These are phyloP conservation scores for Pseudogymnoascus sp. DNA, from an alignment of 2,329 filamentous ascomycete genomes.

Conservation along the genomic window DNA sequence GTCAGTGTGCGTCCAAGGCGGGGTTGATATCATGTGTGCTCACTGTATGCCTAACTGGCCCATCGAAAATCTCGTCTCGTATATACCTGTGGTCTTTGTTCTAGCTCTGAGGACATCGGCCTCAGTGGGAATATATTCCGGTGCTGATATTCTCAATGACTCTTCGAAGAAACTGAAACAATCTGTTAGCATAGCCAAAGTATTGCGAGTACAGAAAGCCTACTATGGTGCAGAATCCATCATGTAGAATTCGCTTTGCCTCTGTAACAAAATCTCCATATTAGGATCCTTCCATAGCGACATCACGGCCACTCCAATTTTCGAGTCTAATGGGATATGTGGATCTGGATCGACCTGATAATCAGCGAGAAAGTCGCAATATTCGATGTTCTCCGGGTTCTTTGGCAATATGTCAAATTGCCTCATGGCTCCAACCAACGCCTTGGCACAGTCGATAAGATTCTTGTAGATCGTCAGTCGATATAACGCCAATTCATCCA, in stretches of 20 bases:
- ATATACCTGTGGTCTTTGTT: slow-evolving; percentile 98
- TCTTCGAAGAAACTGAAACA: slow-evolving; percentile 87
- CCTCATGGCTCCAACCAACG: slow-evolving; percentile 82
- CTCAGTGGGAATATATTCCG: slow-evolving; percentile 85
- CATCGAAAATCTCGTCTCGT: slow-evolving; percentile 98
- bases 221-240: slow-evolving; percentile 99
- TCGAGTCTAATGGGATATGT: slow-evolving; percentile 71
- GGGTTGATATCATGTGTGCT: slow-evolving; percentile 32
- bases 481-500: slow-evolving; percentile 90
- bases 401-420: slow-evolving; percentile 82
- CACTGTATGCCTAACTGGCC: slow-evolving; percentile 98
- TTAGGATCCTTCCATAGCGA: slow-evolving; percentile 87
- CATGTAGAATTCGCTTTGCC: slow-evolving; percentile 95
- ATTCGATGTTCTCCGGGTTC: slow-evolving; percentile 61
- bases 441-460: slow-evolving; percentile 90
- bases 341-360: slow-evolving; percentile 90
- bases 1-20: slow-evolving; percentile 18
- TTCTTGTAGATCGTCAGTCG: slow-evolving; percentile 98
- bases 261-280: slow-evolving; percentile 76
- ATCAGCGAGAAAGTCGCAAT: slow-evolving; percentile 73
- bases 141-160: slow-evolving; percentile 71
- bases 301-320: slow-evolving; percentile 75
- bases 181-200: background rate
- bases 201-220: slow-evolving; percentile 12
- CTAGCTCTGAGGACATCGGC: slow-evolving; percentile 90